Evolutionary conservation across 2,329 filamentous ascomycete species (phyloP).

Genomic region (Stachybotrys chlorohalonatus): DNA sequence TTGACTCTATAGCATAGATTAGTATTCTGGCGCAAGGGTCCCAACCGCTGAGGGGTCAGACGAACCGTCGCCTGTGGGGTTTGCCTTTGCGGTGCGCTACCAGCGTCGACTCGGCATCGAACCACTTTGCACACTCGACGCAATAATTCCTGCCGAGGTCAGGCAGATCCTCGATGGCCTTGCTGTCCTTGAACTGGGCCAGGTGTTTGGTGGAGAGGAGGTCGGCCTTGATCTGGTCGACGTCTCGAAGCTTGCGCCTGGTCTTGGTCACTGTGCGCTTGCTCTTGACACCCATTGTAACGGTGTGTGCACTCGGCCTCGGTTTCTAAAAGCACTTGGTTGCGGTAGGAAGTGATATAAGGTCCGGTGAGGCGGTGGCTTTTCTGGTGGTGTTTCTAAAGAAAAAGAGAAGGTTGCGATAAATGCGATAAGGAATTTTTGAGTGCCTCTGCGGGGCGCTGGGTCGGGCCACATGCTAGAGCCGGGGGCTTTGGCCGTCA

Average conservation of each 20-base stretch:
- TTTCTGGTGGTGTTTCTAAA: too few relatives aligned
- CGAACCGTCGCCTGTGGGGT: slow-evolving; percentile 76
- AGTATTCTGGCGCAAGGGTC: background rate
- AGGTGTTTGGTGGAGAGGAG: slow-evolving; percentile 72
- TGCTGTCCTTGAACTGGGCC: slow-evolving; percentile 65
- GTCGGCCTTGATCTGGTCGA: slow-evolving; percentile 88
- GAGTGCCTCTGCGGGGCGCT: too few relatives aligned
- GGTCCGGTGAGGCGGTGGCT: too few relatives aligned
- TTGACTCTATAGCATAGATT: slow-evolving; percentile 51
- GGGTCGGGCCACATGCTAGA: too few relatives aligned
- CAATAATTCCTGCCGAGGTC: slow-evolving; percentile 83
- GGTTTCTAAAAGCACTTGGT: too few relatives aligned
- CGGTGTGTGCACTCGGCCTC: background rate
- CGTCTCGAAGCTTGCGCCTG: slow-evolving; percentile 65
- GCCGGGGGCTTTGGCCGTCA: too few relatives aligned
- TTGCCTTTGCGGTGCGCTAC: slow-evolving; percentile 74
- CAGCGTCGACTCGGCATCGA: slow-evolving; percentile 74
- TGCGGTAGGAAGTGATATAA: too few relatives aligned
- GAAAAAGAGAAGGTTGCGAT: too few relatives aligned
- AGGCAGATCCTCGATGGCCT: slow-evolving; percentile 78
- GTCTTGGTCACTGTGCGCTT: slow-evolving; percentile 66
- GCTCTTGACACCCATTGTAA: slow-evolving; percentile 56
- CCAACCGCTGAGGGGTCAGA: background rate
- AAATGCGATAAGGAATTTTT: too few relatives aligned
- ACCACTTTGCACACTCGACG: slow-evolving; percentile 91